Conservation (phyloP, 495 filamentous ascomycete species). For the Cercophora samala region DNA sequence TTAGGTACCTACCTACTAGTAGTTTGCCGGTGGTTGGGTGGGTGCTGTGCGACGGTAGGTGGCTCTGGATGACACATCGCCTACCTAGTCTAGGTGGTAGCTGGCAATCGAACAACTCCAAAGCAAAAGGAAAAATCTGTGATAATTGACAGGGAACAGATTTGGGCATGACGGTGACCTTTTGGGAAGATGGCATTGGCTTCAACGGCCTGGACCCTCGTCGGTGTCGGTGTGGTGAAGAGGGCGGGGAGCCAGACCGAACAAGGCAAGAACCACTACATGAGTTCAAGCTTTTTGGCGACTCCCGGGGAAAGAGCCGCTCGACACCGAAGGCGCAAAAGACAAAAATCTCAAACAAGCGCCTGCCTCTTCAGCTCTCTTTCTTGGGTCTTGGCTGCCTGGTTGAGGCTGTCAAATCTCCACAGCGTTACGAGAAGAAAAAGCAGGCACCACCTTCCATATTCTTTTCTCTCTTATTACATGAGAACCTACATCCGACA, state of each 20-base stretch:
- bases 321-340: not conserved
- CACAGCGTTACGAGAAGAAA: not conserved
- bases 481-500: not conserved
- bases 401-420: not conserved
- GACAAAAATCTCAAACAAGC: conserved; percentile 10
- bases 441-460: not conserved
- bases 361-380: conserved; percentile 6
- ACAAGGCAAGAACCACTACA: not conserved
- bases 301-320: not conserved
- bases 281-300: conserved; percentile 7
- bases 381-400: conserved; percentile 5
- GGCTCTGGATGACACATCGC: not conserved
- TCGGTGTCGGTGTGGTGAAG: too few relatives aligned
- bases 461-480: not conserved
- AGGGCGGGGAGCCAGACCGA: not conserved
- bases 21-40: not conserved
- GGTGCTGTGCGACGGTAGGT: not conserved
- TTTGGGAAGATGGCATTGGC: not conserved
- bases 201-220: not conserved
- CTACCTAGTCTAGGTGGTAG: not conserved
- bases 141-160: too few relatives aligned
- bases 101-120: not conserved
- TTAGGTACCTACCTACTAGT: not conserved
- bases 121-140: too few relatives aligned
- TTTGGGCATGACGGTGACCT: not conserved